Evolutionary conservation across 1,139 yeast species (phyloP).

Genomic region (Magnusiomyces fungicola): DNA sequence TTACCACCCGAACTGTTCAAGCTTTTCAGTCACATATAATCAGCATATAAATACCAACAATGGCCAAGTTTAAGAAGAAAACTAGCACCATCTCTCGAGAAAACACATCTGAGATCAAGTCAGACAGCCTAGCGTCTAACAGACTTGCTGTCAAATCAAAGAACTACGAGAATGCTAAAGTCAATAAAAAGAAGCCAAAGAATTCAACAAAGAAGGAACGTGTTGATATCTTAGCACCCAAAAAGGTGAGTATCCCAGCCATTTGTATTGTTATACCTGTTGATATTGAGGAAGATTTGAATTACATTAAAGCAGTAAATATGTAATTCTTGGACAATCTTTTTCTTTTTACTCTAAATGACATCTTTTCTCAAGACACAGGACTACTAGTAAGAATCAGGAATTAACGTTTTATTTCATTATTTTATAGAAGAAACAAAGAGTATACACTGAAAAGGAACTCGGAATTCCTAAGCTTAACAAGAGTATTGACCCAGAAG

Average conservation of each 20-base stretch:
- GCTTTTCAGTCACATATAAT: background rate
- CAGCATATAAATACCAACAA: conserved; percentile 5
- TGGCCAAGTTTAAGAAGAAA: conserved; percentile 19
- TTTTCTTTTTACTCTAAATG: too few relatives aligned
- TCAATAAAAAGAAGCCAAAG: conserved; percentile 11
- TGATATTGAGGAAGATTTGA: too few relatives aligned
- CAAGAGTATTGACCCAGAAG: conserved; percentile 80
- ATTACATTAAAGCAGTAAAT: too few relatives aligned
- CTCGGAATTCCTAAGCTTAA: conserved; percentile 72
- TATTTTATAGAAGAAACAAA: conserved; percentile 38
- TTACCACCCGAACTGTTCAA: too few relatives aligned
- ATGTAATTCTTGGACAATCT: too few relatives aligned
- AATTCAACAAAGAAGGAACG: conserved; percentile 17
- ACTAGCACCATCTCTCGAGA: conserved; percentile 19
- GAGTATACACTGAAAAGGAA: conserved; percentile 67
- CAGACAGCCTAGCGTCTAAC: conserved; percentile 20
- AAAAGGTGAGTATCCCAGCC: conserved; percentile 15
- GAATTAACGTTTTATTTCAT: background rate
- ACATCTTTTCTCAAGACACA: too few relatives aligned
- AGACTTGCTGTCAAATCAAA: conserved; percentile 20
- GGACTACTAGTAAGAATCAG: background rate
- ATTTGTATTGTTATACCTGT: too few relatives aligned
- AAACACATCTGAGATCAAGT: conserved; percentile 17
- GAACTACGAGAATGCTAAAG: conserved; percentile 24
- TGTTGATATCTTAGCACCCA: conserved; percentile 10